Evolutionary conservation across 192 early-diverging fungal species (phyloP), one percentile per base, ranked within the genome.

Genomic region (Backusella morwellensis): DNA sequence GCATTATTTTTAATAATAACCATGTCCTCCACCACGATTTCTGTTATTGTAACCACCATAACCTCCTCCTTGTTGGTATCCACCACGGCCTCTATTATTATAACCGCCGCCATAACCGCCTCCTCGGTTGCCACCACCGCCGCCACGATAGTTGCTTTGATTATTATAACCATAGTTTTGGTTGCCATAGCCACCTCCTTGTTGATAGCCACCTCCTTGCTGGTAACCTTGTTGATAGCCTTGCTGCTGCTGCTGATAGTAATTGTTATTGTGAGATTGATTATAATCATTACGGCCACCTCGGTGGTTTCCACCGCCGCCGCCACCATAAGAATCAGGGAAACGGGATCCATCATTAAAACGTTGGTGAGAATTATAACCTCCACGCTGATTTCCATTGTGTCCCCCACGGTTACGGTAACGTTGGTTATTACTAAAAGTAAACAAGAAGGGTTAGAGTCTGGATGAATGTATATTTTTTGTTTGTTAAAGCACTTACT

Each of bases 101-200:
- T 74, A 50, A 19, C 72, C 66, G 21, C 80, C 79, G 56, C 81
- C 77, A 7, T 78, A 70, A 26, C 82, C 83, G 26, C 79, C 77
- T 34, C 54, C 54, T 69, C 80, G 75, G 23, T 85, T 44, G 72
- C 76, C 80, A 7, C 72, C 66, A n/a, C 75, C 78, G 14, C 73
- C 42, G 3, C 38, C 21, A 36, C 40, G 36, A 50, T 68, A 21
- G 36, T 75, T 41, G n/a, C 44, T 70, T 36, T 83, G 79, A 17
- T 72, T 44, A 71, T 82, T 56, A 66, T 72, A 67, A 2, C 77
- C 75, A 52, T 79, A 52, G 38, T 78, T 80, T 54, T 56, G 32
- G 34, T n/a, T 52, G 75, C 63, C n/a, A n/a, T 75, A 35, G 0
- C 72, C 68, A 47, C 82, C 82, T 38, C 82, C 77, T 73, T 86